Evolutionary conservation across 768 basidiomycete species (phyloP).

Genomic region (Piloderma croceum): DNA sequence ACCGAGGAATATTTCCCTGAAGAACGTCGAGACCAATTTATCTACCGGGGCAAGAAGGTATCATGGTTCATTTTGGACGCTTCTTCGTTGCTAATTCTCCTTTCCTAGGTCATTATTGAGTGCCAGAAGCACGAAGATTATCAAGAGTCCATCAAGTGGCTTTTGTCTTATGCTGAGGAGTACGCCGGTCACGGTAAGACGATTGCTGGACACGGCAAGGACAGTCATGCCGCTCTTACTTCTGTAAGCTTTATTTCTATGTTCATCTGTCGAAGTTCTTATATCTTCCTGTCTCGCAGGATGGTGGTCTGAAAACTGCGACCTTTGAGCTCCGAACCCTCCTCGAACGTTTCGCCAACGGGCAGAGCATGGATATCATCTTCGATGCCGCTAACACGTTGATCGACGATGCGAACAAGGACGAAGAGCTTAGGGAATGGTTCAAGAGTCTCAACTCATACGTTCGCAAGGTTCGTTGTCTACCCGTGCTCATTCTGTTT

Average conservation of each 20-base stretch:
- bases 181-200: slow-evolving; percentile 52
- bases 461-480: slow-evolving; percentile 49
- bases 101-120: slow-evolving; percentile 67
- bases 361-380: slow-evolving; percentile 57
- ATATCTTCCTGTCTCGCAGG: slow-evolving; percentile 27
- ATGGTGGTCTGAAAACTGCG: slow-evolving; percentile 52
- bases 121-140: slow-evolving; percentile 92
- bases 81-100: not conserved
- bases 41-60: slow-evolving; percentile 91
- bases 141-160: slow-evolving; percentile 74
- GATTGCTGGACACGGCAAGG: slow-evolving; percentile 30
- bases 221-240: slow-evolving; percentile 21
- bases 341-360: slow-evolving; percentile 88
- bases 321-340: slow-evolving; percentile 66
- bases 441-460: slow-evolving; percentile 58
- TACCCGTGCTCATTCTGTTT: not conserved
- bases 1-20: slow-evolving; percentile 84
- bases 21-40: slow-evolving; percentile 87
- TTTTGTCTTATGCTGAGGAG: slow-evolving; percentile 55
- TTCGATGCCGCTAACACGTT: slow-evolving; percentile 67
- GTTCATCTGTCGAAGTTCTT: slow-evolving; percentile 9
- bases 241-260: slow-evolving; percentile 2
- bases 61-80: not conserved
- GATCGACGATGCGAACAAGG: slow-evolving; percentile 67
- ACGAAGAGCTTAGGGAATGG: slow-evolving; percentile 72